Conservation (phyloP, 176 grass and related monocot species). For the Urochloa ruziziensis region DNA sequence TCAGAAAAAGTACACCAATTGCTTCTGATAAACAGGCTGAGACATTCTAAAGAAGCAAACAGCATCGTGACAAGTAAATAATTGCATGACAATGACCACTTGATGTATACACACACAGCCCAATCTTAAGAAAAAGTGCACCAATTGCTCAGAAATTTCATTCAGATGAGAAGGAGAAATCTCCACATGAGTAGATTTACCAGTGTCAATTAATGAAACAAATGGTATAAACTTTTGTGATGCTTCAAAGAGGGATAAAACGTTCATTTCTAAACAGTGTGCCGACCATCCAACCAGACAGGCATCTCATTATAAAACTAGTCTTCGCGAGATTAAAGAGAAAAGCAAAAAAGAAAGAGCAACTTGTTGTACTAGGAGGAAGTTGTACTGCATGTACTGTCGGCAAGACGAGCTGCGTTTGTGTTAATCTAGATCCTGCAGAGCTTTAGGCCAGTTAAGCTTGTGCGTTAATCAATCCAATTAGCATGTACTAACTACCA, state of each 20-base stretch:
- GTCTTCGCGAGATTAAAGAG: neutral
- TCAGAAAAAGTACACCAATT: too few species aligned
- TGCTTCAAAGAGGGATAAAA: neutral
- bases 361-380: neutral
- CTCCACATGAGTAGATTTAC: neutral
- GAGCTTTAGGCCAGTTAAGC: neutral
- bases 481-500: neutral
- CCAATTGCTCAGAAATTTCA: neutral
- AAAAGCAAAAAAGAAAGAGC: neutral
- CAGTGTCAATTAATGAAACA: neutral
- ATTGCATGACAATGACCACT: neutral
- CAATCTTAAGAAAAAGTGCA: neutral
- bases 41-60: neutral
- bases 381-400: slow-evolving; percentile 33
- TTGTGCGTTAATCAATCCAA: neutral
- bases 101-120: neutral
- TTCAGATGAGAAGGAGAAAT: neutral
- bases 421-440: slow-evolving; percentile 13
- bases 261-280: neutral
- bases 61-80: neutral
- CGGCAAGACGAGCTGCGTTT: neutral
- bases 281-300: neutral
- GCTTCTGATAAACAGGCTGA: neutral
- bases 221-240: neutral
- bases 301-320: neutral